Base-by-base conservation (phyloP, 1,284 basidiomycete genomes). In the Malassezia slooffiae region DNA sequence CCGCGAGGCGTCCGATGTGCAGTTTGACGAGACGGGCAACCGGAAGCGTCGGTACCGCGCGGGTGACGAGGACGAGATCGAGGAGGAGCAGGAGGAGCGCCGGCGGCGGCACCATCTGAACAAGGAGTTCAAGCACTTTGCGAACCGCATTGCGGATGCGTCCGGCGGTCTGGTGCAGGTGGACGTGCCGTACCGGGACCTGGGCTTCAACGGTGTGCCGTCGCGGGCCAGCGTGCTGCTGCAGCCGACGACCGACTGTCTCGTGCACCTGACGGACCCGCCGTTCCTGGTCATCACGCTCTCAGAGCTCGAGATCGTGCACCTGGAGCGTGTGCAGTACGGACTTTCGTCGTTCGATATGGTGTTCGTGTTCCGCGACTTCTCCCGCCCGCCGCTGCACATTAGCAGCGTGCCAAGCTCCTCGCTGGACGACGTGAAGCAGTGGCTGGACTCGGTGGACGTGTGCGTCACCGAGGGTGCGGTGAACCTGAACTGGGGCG, bases 21-120 rank as follows among this genome's bases (percentile, higher is more conserved):
- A 91, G 57, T 97, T 96, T 65, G 93, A 97, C 66, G 93, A 97
- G 72, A 95, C 90, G 0, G 91, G 91, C n/a, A 96, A 96, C 67
- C 80, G 89, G 57, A 97, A 96, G 72, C 80, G 93, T 50, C 90
- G 93, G 72, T 86, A 91, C 56, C 80, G 90, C 43, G 95, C 93
- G 64, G 91, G 91, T 30, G 93, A 97, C 67, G 93, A 97, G 71
- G 93, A 99, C 70, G 93, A 97, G 73, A 90, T 97, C 54, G 91
- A 97, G 74, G 83, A 93, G 72, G 93, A 97, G 70, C 91, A 96
- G 69, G 88, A 91, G 70, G 93, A 99, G 72, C 77, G 90, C 45
- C 85, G 84, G 69, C 80, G 87, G 20, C 75, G 90, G 40, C 82
- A 83, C 43, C 77, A 84, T 71, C 75, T 96, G 29, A 97, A 99